A percentile compares a stretch with the other conserved stretches of the same genome.
These are phyloP conservation scores for Phytophthora syringae DNA, from an alignment of 352 stramenopile species.

Conservation along the genomic window DNA sequence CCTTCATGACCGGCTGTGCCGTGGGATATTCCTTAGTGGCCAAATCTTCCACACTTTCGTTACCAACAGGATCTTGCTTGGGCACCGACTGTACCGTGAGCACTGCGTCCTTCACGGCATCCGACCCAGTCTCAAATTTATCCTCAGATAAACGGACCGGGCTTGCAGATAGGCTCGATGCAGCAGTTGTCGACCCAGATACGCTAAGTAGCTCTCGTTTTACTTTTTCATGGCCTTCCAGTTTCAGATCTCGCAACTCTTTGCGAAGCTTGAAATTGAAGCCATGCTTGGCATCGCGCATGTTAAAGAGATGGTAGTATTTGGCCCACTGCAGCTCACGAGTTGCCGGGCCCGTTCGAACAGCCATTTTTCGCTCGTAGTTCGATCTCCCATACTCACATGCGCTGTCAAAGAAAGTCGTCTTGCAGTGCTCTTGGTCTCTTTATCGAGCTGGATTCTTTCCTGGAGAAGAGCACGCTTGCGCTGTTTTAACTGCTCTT, in stretches of 20 bases:
- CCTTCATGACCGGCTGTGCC: no score
- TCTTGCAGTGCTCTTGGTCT: slow-evolving; percentile 66
- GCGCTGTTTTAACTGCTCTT: slow-evolving; percentile 69
- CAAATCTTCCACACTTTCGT: no score
- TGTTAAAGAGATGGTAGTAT: slow-evolving; percentile 58
- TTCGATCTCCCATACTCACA: slow-evolving; percentile 57
- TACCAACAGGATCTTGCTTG: neutral
- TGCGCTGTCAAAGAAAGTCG: slow-evolving; percentile 72
- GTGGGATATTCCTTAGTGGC: no score
- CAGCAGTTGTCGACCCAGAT: slow-evolving; percentile 36
- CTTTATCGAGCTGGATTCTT: slow-evolving; percentile 69
- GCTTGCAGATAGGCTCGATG: slow-evolving; percentile 40
- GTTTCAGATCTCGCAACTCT: slow-evolving; percentile 52
- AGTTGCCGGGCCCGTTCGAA: slow-evolving; percentile 56
- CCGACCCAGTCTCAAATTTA: neutral
- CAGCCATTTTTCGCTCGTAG: slow-evolving; percentile 56
- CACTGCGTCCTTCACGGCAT: slow-evolving; percentile 1
- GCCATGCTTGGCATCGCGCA: slow-evolving; percentile 63
- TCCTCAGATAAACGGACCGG: slow-evolving; percentile 14
- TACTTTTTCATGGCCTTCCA: slow-evolving; percentile 21
- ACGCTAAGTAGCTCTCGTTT: slow-evolving; percentile 30
- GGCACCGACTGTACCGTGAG: neutral
- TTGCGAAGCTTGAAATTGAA: slow-evolving; percentile 83
- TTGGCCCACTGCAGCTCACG: slow-evolving; percentile 73
- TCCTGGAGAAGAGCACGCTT: slow-evolving; percentile 75